A percentile compares a stretch with the other conserved stretches of the same genome.
Evolutionary conservation across 2,329 filamentous ascomycete species (phyloP).

Genomic region (Colletotrichum liriopes): DNA sequence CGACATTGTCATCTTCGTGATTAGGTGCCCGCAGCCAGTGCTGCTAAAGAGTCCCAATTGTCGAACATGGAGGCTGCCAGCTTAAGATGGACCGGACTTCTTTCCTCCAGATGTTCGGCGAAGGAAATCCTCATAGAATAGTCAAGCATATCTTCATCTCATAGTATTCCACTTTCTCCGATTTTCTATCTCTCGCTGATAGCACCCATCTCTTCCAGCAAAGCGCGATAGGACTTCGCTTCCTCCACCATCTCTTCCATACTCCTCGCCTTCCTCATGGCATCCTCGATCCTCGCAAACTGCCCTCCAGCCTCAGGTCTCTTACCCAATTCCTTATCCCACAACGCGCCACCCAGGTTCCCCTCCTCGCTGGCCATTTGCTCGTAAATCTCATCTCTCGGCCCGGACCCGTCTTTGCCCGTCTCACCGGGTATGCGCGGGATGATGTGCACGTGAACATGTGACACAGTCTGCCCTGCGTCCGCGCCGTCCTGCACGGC

Average conservation of each 20-base stretch:
- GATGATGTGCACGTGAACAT: conserved; percentile 95
- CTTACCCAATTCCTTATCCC: conserved; percentile 60
- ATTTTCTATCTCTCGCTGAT: conserved; percentile 19
- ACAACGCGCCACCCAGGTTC: conserved; percentile 81
- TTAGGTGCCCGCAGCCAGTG: too few species aligned
- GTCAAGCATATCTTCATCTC: too few species aligned
- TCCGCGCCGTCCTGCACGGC: conserved; percentile 94
- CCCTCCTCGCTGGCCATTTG: conserved; percentile 88
- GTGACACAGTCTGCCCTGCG: conserved; percentile 93
- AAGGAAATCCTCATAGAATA: not conserved
- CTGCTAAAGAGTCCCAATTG: not conserved
- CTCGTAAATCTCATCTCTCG: conserved; percentile 83
- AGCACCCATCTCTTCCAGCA: conserved; percentile 60
- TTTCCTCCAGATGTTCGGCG: not conserved
- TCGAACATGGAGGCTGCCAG: not conserved
- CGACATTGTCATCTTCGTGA: too few species aligned
- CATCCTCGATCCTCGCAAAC: conserved; percentile 82
- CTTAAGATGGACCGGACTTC: not conserved
- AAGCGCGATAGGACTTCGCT: conserved; percentile 75
- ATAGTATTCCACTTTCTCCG: not conserved
- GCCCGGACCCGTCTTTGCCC: conserved; percentile 57
- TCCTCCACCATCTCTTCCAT: conserved; percentile 86
- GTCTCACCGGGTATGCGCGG: conserved; percentile 76
- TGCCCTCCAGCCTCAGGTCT: conserved; percentile 67
- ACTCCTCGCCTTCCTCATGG: conserved; percentile 75